Conservation (phyloP, 163 green algal species). For the Coccomyxa subellipsoidea region DNA sequence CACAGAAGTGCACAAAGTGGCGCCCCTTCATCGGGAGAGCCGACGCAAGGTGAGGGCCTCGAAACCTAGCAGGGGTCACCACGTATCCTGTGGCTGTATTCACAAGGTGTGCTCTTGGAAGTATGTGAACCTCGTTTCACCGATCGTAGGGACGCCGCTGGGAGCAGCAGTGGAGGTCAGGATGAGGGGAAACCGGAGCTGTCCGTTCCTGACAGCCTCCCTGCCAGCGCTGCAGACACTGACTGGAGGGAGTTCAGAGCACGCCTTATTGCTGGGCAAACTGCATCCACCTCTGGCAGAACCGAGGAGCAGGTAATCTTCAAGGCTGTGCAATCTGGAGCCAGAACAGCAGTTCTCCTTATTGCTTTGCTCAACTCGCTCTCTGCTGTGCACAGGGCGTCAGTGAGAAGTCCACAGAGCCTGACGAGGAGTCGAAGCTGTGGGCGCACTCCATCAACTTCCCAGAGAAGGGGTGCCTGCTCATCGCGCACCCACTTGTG, state of each 20-base stretch:
- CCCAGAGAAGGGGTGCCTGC: conserved; percentile 55
- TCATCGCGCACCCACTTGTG: conserved; percentile 53
- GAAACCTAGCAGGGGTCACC: no score
- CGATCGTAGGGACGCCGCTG: neutral
- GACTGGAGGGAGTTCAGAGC: conserved; percentile 54
- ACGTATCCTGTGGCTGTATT: no score
- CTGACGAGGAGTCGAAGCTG: neutral
- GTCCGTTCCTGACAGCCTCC: conserved; percentile 21
- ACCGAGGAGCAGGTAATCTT: neutral
- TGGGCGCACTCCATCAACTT: conserved; percentile 51
- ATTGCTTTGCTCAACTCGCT: neutral
- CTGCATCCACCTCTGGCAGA: neutral
- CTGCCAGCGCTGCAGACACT: conserved; percentile 24
- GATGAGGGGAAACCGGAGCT: neutral
- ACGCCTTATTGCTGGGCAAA: conserved; percentile 23
- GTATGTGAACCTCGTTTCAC: neutral
- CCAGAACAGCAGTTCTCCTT: no score
- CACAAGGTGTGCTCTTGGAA: no score
- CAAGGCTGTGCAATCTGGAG: neutral
- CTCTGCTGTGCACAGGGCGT: neutral
- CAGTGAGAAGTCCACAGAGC: neutral
- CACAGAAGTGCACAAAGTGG: neutral
- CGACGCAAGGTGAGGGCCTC: neutral
- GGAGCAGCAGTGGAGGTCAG: neutral
- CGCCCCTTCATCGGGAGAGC: neutral